Base-by-base conservation (phyloP, 257 asterid genomes). In the Scutellaria baicalensis region DNA sequence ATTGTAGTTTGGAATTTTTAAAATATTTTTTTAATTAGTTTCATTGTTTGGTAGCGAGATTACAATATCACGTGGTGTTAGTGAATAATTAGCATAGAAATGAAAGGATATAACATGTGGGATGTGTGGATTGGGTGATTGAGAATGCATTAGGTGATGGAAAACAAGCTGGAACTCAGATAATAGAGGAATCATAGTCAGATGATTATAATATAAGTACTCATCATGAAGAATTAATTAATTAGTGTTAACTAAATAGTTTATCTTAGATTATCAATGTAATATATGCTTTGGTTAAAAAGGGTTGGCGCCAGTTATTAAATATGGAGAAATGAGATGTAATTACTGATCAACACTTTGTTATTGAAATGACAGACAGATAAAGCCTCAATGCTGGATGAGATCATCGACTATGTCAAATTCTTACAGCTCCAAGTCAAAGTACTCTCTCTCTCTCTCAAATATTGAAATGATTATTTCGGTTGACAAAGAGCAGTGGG, bases 401-500 rank as follows among this genome's bases (percentile, higher is more conserved):
- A 92, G 86, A 92, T 92, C 83, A 87, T 92, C 78, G 96, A 89
- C 87, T 92, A 92, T 84, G 96, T 92, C 78, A 92, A 92, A 86
- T 92, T 92, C 86, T 87, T 89, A 75, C 95, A 89, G 89, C 94
- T 92, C 83, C 98, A 92, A 86, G 98, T 88, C 97, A 90, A 90
- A 78, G 96, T 88, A 88, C 77, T 23, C 0, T 21, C 65, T 10
- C 50, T 16, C 70, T 39, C 79, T 21, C 49, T 66, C 79, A 75
- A 31, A 48, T 75, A 64, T 21, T 40, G 61, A 16, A 67, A 55
- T 61, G 78, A 75, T 81, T 81, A 75, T 74, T 70, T 60, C 33
- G 9, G 77, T 71, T 76, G 81, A 76, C 80, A 79, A 69, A 59
- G 43, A 69, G 71, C 45, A 10, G 44, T 69, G 84, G 78, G 65